Base-by-base conservation (phyloP, 2,329 filamentous ascomycete species). In the Colletotrichum melonis region DNA sequence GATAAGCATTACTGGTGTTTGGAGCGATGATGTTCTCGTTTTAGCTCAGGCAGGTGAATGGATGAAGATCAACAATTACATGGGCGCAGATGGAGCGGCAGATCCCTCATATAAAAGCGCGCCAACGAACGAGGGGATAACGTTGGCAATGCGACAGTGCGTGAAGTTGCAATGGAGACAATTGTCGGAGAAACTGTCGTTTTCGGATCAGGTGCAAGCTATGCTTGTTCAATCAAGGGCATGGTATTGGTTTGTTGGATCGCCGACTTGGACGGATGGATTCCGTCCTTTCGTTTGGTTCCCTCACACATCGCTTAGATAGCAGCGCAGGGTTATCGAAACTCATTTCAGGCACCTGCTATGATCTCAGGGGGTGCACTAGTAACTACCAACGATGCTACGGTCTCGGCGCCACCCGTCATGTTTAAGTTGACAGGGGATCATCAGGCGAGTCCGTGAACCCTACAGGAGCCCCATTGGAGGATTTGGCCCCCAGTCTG, bases 341-440 rank as follows among this genome's bases (percentile, higher is more conserved):
- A 32, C 60, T 46, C 42, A 42, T 63, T 63, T 52, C 26, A 22
- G 19, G 28, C 11, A 12, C 28, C 59, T 32, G 16, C 8, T 22
- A 12, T 30, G 14, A 11, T 26, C 16, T 19, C 24, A 32, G 30
- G 56, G 56, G 56, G 16, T 30, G 19, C 9, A 16, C 38, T 42
- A 42, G 38, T 16, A 16, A 42, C 38, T 42, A 42, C 38, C 38
- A 42, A 19, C 14, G 38, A 16, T 42, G 38, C 38, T 19, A 42
- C 35, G 30, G n/a, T 7, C 14, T 19, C 56, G 56, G 56, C 30
- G 56, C 56, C 56, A 38, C 56, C 56, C 56, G 56, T 35, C 19
- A 59, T 59, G 30, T 35, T 59, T 59, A 59, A 38, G 56, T 59
- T 59, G 30, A 59, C 56, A 35, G 32, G 56, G 5, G 28, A 59